Conservation (phyloP, 176 grass and related monocot species). For the Carex scoparia region DNA sequence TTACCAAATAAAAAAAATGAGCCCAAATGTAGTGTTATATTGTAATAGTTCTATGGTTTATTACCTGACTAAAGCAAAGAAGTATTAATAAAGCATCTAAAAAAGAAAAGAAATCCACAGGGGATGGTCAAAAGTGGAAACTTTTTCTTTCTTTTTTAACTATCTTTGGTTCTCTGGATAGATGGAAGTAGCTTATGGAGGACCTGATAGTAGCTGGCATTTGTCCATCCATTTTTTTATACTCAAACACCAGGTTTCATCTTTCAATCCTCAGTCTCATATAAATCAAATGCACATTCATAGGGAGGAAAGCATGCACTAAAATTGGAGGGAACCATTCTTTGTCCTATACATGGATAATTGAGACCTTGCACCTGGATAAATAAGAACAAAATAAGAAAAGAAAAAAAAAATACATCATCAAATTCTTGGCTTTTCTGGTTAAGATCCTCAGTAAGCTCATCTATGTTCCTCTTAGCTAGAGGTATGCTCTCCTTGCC, state of each 20-base stretch:
- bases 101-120: background rate
- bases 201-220: background rate
- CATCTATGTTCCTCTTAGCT: slow-evolving; percentile 74
- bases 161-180: background rate
- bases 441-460: slow-evolving; percentile 53
- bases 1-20: background rate
- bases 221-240: no score
- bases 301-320: background rate
- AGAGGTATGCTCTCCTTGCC: slow-evolving; percentile 61
- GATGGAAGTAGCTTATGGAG: background rate
- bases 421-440: slow-evolving; percentile 65
- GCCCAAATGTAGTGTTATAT: background rate
- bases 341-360: background rate
- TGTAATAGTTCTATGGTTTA: background rate
- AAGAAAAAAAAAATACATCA: slow-evolving; percentile 46
- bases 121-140: background rate
- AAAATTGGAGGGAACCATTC: background rate
- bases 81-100: background rate
- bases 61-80: background rate
- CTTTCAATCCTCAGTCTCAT: background rate
- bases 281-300: background rate
- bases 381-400: background rate
- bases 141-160: background rate
- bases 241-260: background rate
- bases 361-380: background rate